Conservation (phyloP, 163 green algal genomes). For the Scenedesmus sp. region DNA sequence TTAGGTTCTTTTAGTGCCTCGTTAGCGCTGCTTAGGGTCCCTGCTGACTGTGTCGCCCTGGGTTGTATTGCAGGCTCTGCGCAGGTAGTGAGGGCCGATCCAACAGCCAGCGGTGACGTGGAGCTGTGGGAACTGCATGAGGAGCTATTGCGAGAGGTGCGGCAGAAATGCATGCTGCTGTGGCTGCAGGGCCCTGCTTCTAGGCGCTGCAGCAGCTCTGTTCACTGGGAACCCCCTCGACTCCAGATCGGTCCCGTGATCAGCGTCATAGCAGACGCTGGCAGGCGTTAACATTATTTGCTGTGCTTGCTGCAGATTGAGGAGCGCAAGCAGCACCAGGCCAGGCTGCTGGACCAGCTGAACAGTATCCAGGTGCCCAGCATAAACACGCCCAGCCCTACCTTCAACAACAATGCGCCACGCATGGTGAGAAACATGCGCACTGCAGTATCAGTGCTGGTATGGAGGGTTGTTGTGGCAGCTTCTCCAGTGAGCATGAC, state of each 20-base stretch:
- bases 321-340: slow-evolving; percentile 76
- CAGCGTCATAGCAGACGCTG: not conserved
- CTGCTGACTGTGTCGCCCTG: not conserved
- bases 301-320: slow-evolving; percentile 74
- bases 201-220: slow-evolving; percentile 16
- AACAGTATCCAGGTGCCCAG: slow-evolving; percentile 45
- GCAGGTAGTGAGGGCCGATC: slow-evolving; percentile 30
- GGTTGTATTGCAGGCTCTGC: slow-evolving; percentile 1
- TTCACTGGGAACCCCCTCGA: not conserved
- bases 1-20: not conserved
- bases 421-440: not conserved
- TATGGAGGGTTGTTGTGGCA: too few relatives aligned
- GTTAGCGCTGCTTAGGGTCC: not conserved
- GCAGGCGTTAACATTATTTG: not conserved
- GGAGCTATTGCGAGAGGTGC: slow-evolving; percentile 55
- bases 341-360: slow-evolving; percentile 70
- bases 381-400: not conserved
- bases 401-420: not conserved
- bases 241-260: slow-evolving; percentile 10
- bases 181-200: too few relatives aligned
- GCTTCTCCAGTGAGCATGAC: too few relatives aligned
- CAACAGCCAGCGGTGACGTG: slow-evolving; percentile 21
- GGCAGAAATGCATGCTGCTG: not conserved
- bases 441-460: not conserved
- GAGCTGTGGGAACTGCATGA: slow-evolving; percentile 57